Evolutionary conservation across 345 rosid species (phyloP).

Genomic region (Moringa oleifera): DNA sequence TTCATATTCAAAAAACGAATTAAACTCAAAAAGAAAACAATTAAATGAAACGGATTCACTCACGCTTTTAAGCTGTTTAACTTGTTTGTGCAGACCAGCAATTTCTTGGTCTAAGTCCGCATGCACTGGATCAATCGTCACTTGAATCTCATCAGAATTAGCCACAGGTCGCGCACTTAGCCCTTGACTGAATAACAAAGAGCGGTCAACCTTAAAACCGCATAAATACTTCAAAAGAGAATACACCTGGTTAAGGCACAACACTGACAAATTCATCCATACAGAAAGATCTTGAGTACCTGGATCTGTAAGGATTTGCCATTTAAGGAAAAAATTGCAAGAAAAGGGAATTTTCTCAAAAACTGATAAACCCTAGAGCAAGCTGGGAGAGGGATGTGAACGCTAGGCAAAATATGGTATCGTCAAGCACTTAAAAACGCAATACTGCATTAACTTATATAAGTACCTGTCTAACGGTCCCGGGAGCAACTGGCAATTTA

Average conservation of each 20-base stretch:
- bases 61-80: constrained; percentile 26
- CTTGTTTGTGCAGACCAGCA: constrained; percentile 24
- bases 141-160: constrained; percentile 28
- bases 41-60: background rate
- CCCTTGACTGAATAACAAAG: constrained; percentile 18
- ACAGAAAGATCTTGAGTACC: constrained; percentile 8
- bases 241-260: background rate
- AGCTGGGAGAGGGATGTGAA: no score
- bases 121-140: constrained; percentile 29
- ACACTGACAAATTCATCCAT: background rate
- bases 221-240: background rate
- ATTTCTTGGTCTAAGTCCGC: constrained; percentile 25
- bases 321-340: constrained; percentile 2
- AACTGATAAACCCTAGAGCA: no score
- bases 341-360: no score
- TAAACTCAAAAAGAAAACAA: background rate
- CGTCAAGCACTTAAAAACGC: no score
- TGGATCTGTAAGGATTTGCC: constrained; percentile 34
- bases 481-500: no score
- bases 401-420: no score
- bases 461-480: no score
- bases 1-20: background rate
- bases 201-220: background rate
- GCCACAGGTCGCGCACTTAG: constrained; percentile 24
- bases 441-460: no score